These are phyloP conservation scores for Stropharia rugosoannulata DNA, from an alignment of 768 basidiomycete species.

Conservation along the genomic window DNA sequence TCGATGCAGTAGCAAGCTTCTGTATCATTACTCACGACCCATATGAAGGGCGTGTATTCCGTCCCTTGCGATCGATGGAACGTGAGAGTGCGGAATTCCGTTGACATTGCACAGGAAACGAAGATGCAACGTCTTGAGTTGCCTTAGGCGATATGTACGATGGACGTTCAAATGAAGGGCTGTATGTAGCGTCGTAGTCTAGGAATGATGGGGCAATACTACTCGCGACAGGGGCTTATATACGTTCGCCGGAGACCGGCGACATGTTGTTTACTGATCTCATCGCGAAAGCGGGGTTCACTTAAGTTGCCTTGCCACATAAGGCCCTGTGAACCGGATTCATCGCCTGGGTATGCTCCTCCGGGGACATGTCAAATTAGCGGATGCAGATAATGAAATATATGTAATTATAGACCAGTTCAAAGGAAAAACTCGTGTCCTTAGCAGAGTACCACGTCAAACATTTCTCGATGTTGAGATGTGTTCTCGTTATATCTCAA, in stretches of 20 bases:
- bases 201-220: background rate
- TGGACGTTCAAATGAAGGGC: background rate
- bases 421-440: too few species aligned
- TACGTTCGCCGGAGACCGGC: background rate
- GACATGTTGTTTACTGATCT: background rate
- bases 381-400: too few species aligned
- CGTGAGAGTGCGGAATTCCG: background rate
- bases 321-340: too few species aligned
- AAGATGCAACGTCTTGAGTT: background rate
- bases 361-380: too few species aligned
- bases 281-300: background rate
- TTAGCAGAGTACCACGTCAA: too few species aligned
- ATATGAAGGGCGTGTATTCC: background rate
- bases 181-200: background rate
- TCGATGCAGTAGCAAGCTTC: background rate
- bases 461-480: too few species aligned
- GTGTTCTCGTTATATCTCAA: too few species aligned
- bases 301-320: slow-evolving; percentile 10
- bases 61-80: background rate
- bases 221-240: background rate
- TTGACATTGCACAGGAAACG: background rate
- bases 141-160: background rate
- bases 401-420: too few species aligned
- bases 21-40: background rate
- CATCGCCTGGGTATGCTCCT: too few species aligned